phyloP scores from a whole-genome alignment of 768 basidiomycete genomes.

The Collybia nuda region DNA sequence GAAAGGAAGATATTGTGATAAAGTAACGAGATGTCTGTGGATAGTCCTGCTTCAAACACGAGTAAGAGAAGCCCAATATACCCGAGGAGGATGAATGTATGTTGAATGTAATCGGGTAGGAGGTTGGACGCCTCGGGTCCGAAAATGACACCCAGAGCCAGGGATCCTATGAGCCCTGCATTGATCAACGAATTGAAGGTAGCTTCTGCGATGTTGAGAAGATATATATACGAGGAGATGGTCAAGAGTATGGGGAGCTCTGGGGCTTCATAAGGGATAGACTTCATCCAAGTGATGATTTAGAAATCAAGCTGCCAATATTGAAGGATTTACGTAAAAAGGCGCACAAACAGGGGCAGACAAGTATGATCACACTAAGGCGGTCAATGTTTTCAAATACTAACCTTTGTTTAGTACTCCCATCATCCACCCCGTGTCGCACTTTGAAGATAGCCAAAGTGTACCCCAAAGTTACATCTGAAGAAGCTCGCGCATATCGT shows the following conservation, averaged over 20 bases:
- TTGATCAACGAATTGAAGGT: constrained; percentile 39
- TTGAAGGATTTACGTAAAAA: too few relatives aligned
- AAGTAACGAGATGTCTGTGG: constrained; percentile 45
- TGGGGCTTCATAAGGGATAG: constrained; percentile 25
- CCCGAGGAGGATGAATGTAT: constrained; percentile 42
- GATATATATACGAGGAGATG: constrained; percentile 51
- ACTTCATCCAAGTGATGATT: too few relatives aligned
- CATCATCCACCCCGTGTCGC: too few relatives aligned
- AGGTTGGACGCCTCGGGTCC: constrained; percentile 51
- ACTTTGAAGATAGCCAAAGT: too few relatives aligned
- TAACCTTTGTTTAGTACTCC: too few relatives aligned
- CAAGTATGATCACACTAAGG: too few relatives aligned
- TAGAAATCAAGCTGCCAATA: too few relatives aligned
- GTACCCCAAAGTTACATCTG: too few relatives aligned
- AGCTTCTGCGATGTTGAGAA: constrained; percentile 47
- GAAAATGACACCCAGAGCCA: constrained; percentile 55
- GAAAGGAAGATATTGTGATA: constrained; percentile 48
- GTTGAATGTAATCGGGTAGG: constrained; percentile 36
- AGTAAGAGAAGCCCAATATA: constrained; percentile 48
- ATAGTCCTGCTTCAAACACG: constrained; percentile 61
- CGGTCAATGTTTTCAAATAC: too few relatives aligned
- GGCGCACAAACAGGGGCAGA: too few relatives aligned
- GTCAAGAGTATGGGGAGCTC: constrained; percentile 39
- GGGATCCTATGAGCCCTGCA: constrained; percentile 50
- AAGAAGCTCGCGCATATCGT: too few relatives aligned